These are phyloP conservation scores for Ophiocordyceps australis DNA, from an alignment of 2,329 filamentous ascomycete genomes.

Conservation along the genomic window DNA sequence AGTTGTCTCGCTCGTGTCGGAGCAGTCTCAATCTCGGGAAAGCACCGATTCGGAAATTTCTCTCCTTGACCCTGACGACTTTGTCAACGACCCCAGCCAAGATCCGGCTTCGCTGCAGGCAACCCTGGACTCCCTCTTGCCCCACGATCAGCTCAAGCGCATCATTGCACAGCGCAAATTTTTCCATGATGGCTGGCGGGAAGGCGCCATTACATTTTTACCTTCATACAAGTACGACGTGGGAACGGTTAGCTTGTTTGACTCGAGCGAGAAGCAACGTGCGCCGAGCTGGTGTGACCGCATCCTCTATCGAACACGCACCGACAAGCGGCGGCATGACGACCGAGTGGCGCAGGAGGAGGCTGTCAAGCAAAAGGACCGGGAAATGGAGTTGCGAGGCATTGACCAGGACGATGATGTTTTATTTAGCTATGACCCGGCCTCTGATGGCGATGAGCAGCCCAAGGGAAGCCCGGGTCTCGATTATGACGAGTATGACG, in stretches of 20 bases:
- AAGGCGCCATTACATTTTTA: conserved; percentile 74
- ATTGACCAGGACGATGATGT: conserved; percentile 70
- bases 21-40: conserved; percentile 13
- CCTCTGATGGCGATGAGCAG: conserved; percentile 42
- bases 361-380: conserved; percentile 52
- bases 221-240: conserved; percentile 97
- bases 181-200: conserved; percentile 83
- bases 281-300: conserved; percentile 96
- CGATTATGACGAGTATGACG: conserved; percentile 42
- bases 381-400: conserved; percentile 70
- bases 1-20: conserved; percentile 21
- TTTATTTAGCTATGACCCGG: conserved; percentile 79
- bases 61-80: conserved; percentile 47
- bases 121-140: conserved; percentile 69
- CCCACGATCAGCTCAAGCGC: conserved; percentile 71
- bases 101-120: conserved; percentile 80
- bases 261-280: conserved; percentile 85
- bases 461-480: conserved; percentile 14
- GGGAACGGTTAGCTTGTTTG: conserved; percentile 81
- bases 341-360: conserved; percentile 43
- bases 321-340: conserved; percentile 49
- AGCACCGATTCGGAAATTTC: conserved; percentile 21
- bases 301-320: conserved; percentile 67
- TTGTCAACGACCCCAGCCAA: conserved; percentile 45
- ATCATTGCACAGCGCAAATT: conserved; percentile 59